Evolutionary conservation across 164 flowering plant species (phyloP).

Genomic region (Aristolochia contorta): DNA sequence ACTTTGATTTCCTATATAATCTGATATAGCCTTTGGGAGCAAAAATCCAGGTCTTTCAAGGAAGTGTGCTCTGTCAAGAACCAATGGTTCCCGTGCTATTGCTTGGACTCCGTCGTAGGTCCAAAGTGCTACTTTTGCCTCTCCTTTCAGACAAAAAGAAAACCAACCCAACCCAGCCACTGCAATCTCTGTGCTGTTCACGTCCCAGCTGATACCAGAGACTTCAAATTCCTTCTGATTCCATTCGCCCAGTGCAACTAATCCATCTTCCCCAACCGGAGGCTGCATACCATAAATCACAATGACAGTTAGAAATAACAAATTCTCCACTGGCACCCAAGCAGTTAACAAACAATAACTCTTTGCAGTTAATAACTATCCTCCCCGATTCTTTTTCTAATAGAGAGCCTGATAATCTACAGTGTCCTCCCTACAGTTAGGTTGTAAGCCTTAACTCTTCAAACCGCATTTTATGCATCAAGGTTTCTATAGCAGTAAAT

Average conservation of each 20-base stretch:
- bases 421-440: too few species aligned
- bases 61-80: slow-evolving; percentile 69
- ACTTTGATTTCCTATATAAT: slow-evolving; percentile 54
- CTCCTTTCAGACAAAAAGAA: slow-evolving; percentile 86
- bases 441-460: too few species aligned
- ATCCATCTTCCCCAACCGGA: slow-evolving; percentile 54
- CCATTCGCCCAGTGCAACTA: slow-evolving; percentile 67
- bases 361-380: too few species aligned
- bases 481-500: too few species aligned
- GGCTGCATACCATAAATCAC: slow-evolving; percentile 45
- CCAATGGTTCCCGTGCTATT: slow-evolving; percentile 72
- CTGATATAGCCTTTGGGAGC: slow-evolving; percentile 82
- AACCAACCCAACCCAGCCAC: slow-evolving; percentile 92
- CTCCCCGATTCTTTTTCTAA: too few species aligned
- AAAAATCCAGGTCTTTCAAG: slow-evolving; percentile 85
- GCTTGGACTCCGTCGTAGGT: slow-evolving; percentile 55
- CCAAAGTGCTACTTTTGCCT: slow-evolving; percentile 67
- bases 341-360: too few species aligned
- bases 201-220: slow-evolving; percentile 85
- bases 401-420: too few species aligned
- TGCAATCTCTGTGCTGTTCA: slow-evolving; percentile 66
- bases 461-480: too few species aligned
- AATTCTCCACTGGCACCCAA: background rate
- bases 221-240: slow-evolving; percentile 49
- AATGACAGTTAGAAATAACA: background rate